These are phyloP conservation scores for Paraphysoderma sedebokerense DNA, from an alignment of 371 early-diverging fungal species.

Conservation along the genomic window DNA sequence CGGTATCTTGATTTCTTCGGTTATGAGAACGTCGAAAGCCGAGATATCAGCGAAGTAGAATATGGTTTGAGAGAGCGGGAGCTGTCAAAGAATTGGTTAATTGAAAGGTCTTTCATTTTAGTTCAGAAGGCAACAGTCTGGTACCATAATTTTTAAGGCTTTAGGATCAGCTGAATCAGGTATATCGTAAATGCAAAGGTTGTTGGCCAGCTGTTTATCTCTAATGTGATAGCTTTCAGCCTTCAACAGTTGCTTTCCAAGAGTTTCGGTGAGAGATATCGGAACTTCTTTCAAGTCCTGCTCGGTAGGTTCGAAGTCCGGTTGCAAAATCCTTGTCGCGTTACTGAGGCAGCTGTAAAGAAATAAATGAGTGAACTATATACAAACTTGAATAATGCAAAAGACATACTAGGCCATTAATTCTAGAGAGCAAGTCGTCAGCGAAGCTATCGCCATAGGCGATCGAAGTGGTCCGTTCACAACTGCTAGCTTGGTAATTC, in stretches of 20 bases:
- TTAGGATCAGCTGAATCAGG: not conserved
- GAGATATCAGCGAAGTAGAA: not conserved
- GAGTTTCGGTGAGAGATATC: not conserved
- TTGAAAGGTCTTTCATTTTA: not conserved
- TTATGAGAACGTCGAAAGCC: no score
- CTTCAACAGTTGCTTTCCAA: not conserved
- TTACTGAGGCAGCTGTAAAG: not conserved
- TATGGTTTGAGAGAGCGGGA: not conserved
- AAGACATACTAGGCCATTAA: not conserved
- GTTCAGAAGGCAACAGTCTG: no score
- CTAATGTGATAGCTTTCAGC: not conserved
- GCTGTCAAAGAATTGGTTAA: not conserved
- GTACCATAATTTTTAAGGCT: not conserved
- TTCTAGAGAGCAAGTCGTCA: not conserved
- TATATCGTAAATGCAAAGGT: not conserved
- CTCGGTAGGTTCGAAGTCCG: not conserved
- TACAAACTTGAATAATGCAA: not conserved
- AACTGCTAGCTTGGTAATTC: no score
- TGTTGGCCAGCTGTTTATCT: not conserved
- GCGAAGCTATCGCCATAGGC: not conserved
- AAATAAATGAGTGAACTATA: not conserved
- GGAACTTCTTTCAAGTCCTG: not conserved
- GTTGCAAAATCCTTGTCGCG: not conserved
- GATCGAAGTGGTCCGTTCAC: not conserved
- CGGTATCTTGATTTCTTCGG: no score